Conservation (phyloP, 805 yeast species). For the Wickerhamomyces strasburgensis region DNA sequence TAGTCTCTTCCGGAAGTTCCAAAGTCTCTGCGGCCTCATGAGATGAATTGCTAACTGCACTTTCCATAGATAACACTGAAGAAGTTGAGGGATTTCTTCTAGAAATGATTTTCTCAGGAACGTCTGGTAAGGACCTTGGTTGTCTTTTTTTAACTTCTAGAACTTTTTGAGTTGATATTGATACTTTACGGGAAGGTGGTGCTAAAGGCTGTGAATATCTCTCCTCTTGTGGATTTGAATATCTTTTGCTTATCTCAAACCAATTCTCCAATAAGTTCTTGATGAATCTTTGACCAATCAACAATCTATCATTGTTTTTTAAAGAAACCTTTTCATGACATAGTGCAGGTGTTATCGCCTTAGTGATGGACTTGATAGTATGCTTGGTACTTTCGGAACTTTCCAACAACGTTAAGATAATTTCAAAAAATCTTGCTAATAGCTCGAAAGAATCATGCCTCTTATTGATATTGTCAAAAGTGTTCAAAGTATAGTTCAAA, state of each 20-base stretch:
- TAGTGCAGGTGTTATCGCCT: conserved; percentile 38
- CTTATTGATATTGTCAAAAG: conserved; percentile 27
- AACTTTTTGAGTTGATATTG: conserved; percentile 6
- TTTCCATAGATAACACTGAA: conserved; percentile 4
- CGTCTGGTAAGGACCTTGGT: conserved; percentile 14
- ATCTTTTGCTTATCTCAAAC: conserved; percentile 19
- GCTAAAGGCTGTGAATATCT: conserved; percentile 11
- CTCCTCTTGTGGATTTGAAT: conserved; percentile 1
- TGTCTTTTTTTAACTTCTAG: conserved; percentile 11
- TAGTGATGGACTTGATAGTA: conserved; percentile 22
- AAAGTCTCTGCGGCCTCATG: conserved; percentile 4
- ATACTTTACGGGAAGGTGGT: conserved; percentile 17
- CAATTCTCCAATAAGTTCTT: conserved; percentile 50
- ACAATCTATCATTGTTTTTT: conserved; percentile 39
- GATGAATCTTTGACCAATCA: conserved; percentile 49
- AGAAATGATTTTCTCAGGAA: conserved; percentile 7
- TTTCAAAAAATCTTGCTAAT: conserved; percentile 38
- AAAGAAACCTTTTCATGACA: conserved; percentile 45
- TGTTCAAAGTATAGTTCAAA: conserved; percentile 35
- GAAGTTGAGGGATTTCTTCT: conserved; percentile 2
- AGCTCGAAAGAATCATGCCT: conserved; percentile 28
- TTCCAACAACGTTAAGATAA: conserved; percentile 39
- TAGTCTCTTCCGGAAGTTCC: too few relatives aligned
- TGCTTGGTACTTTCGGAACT: conserved; percentile 39
- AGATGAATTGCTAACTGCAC: conserved; percentile 2